Percentiles rank a stretch among this genome's conserved stretches.
Conservation (phyloP, 2,329 filamentous ascomycete genomes). For the Cordyceps fumosorosea region DNA sequence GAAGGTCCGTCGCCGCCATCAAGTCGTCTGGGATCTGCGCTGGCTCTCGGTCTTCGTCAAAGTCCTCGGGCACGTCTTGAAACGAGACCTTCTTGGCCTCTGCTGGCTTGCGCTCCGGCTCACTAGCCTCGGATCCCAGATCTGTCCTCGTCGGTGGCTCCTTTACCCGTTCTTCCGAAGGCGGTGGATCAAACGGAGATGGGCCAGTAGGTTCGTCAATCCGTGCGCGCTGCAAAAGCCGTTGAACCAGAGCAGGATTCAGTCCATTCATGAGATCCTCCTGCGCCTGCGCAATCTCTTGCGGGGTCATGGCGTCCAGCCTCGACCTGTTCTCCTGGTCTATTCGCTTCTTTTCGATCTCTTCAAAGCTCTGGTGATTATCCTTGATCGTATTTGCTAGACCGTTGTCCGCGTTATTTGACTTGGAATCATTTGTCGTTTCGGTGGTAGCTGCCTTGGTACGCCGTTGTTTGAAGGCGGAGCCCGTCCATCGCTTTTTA, state of each 20-base stretch:
- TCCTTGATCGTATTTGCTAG: slow-evolving; percentile 8
- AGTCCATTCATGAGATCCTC: slow-evolving; percentile 74
- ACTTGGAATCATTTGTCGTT: neutral
- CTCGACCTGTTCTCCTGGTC: slow-evolving; percentile 73
- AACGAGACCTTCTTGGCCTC: slow-evolving; percentile 20
- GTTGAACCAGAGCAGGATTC: slow-evolving; percentile 68
- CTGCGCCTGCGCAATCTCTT: slow-evolving; percentile 75
- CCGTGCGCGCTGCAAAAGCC: slow-evolving; percentile 67
- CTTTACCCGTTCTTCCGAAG: slow-evolving; percentile 15
- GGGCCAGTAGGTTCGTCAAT: slow-evolving; percentile 55
- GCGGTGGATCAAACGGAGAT: slow-evolving; percentile 36
- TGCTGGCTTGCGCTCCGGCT: neutral
- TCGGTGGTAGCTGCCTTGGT: slow-evolving; percentile 17
- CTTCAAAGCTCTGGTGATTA: slow-evolving; percentile 23
- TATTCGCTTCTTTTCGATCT: slow-evolving; percentile 64
- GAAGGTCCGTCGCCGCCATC: slow-evolving; percentile 34
- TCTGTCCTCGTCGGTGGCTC: neutral
- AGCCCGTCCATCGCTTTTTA: slow-evolving; percentile 66
- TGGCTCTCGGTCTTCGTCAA: slow-evolving; percentile 38
- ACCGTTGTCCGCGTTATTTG: slow-evolving; percentile 1
- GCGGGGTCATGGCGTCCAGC: slow-evolving; percentile 69
- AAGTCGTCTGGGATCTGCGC: slow-evolving; percentile 35
- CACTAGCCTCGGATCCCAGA: neutral
- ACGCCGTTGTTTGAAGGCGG: slow-evolving; percentile 66
- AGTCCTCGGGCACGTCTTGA: slow-evolving; percentile 20